These are phyloP conservation scores for Cladosporium cucumerinum DNA, from an alignment of 2,329 filamentous ascomycete genomes.

Conservation along the genomic window DNA sequence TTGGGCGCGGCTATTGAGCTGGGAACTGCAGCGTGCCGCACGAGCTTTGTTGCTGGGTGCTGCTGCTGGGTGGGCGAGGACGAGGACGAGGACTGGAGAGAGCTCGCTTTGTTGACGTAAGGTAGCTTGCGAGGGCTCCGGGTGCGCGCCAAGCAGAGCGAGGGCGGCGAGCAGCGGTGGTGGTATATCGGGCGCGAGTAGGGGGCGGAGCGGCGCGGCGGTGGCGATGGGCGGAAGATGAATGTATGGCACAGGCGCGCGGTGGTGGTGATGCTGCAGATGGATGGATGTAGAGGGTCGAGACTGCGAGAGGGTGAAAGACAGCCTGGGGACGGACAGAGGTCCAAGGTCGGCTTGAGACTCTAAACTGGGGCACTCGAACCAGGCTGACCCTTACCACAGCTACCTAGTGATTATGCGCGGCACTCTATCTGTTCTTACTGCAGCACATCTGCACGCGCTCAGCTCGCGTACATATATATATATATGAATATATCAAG, in stretches of 20 bases:
- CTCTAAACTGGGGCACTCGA: not conserved
- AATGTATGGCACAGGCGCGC: conserved; percentile 8
- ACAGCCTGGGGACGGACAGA: not conserved
- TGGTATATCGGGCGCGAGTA: not conserved
- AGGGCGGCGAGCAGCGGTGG: not conserved
- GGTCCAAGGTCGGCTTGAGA: conserved; percentile 6
- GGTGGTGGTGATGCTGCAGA: not conserved
- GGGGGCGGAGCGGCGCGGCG: not conserved
- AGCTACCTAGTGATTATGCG: not conserved
- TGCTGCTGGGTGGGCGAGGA: not conserved
- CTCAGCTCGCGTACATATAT: not conserved
- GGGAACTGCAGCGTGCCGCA: conserved; percentile 2
- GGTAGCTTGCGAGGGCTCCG: conserved; percentile 9
- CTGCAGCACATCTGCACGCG: not conserved
- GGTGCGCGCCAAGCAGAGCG: conserved; percentile 8
- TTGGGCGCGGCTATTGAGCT: not conserved
- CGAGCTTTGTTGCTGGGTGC: conserved; percentile 3
- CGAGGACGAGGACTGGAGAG: not conserved
- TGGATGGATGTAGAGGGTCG: not conserved
- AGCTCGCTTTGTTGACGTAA: conserved; percentile 15
- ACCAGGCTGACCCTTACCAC: not conserved
- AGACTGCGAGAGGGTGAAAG: conserved; percentile 7
- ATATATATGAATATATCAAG: not conserved
- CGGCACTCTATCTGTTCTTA: not conserved
- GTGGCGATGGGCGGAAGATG: not conserved